Evolutionary conservation across 768 basidiomycete species (phyloP).

Genomic region (Kwoniella sp.): DNA sequence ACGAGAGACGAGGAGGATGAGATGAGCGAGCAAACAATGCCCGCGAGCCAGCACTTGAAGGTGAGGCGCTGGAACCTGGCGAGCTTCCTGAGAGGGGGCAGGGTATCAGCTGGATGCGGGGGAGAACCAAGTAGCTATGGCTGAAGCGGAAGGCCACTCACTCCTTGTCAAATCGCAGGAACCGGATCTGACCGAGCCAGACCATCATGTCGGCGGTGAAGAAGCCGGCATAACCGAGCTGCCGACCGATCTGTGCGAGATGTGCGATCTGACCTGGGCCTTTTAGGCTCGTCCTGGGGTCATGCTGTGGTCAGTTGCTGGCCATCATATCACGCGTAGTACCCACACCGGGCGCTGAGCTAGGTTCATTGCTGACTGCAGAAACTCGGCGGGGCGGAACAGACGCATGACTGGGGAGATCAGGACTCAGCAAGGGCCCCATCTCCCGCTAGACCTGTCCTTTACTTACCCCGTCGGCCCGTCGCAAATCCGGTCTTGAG

Average conservation of each 20-base stretch:
- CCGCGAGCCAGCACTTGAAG: constrained; percentile 82
- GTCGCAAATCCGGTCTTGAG: constrained; percentile 79
- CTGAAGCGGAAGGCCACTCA: constrained; percentile 15
- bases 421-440: neutral
- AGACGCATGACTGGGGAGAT: constrained; percentile 70
- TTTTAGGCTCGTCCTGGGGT: constrained; percentile 16
- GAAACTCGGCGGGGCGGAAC: constrained; percentile 88
- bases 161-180: constrained; percentile 42
- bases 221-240: constrained; percentile 84
- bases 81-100: constrained; percentile 54
- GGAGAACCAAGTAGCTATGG: neutral
- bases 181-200: constrained; percentile 63
- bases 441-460: too few species aligned
- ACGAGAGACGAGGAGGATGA: constrained; percentile 47
- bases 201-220: constrained; percentile 73
- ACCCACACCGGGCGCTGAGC: constrained; percentile 49
- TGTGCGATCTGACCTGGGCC: constrained; percentile 57
- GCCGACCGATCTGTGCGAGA: constrained; percentile 71
- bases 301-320: neutral
- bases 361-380: constrained; percentile 80
- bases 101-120: neutral
- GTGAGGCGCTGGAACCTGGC: constrained; percentile 63
- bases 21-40: constrained; percentile 73
- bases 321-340: neutral
- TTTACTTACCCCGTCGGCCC: constrained; percentile 77